phyloP scores from a whole-genome alignment of 495 filamentous ascomycete species.

The Annulohypoxylon nitens region DNA sequence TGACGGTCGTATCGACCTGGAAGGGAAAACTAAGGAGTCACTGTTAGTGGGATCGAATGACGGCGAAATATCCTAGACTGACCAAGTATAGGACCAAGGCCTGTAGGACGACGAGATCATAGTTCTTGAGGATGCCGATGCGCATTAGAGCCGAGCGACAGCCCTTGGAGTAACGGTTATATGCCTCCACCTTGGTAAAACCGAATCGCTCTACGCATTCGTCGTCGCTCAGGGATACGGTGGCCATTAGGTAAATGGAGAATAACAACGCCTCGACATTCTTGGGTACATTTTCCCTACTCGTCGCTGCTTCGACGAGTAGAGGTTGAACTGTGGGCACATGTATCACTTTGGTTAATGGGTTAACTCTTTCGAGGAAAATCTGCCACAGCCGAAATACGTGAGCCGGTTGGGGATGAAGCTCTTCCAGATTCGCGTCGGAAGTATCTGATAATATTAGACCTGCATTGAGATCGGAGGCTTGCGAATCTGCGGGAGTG shows the following conservation, averaged over 20 bases:
- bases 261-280: slow-evolving; percentile 66
- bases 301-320: slow-evolving; percentile 58
- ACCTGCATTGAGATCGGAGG: slow-evolving; percentile 57
- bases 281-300: slow-evolving; percentile 58
- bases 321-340: slow-evolving; percentile 71
- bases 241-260: slow-evolving; percentile 65
- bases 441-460: slow-evolving; percentile 53
- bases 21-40: slow-evolving; percentile 57
- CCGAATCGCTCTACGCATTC: slow-evolving; percentile 65
- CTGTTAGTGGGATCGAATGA: slow-evolving; percentile 7
- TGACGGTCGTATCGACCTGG: slow-evolving; percentile 66
- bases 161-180: slow-evolving; percentile 57
- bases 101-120: slow-evolving; percentile 67
- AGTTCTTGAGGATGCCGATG: slow-evolving; percentile 64
- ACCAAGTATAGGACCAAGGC: slow-evolving; percentile 67
- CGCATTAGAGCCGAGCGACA: slow-evolving; percentile 63
- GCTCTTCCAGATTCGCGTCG: slow-evolving; percentile 51
- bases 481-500: slow-evolving; percentile 47
- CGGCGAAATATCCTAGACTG: slow-evolving; percentile 36
- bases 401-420: slow-evolving; percentile 74
- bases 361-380: slow-evolving; percentile 76
- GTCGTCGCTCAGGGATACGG: slow-evolving; percentile 60
- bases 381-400: slow-evolving; percentile 78
- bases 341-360: slow-evolving; percentile 78
- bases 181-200: slow-evolving; percentile 56